These are phyloP conservation scores for Ophiostoma novo-ulmi DNA, from an alignment of 2,329 filamentous ascomycete genomes.

Conservation along the genomic window DNA sequence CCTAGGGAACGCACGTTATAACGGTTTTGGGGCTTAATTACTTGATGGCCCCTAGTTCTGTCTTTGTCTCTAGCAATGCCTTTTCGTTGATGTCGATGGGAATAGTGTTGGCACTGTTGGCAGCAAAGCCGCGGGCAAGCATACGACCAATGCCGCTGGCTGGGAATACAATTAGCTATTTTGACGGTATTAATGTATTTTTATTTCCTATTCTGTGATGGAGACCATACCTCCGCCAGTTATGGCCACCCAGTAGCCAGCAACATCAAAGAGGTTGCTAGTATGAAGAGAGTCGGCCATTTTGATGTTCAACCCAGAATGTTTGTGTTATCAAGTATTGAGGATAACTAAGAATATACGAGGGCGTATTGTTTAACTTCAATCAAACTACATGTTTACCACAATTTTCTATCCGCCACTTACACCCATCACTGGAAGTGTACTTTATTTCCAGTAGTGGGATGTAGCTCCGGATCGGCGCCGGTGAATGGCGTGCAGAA, in stretches of 20 bases:
- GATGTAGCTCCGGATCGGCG: not conserved
- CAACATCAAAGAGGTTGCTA: not conserved
- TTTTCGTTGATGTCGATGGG: not conserved
- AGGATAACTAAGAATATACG: not conserved
- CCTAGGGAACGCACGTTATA: not conserved
- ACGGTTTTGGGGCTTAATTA: not conserved
- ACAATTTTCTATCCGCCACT: not conserved
- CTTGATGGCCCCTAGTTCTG: not conserved
- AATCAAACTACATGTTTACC: no score
- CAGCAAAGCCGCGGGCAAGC: conserved; percentile 1
- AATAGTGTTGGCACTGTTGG: not conserved
- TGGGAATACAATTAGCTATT: not conserved
- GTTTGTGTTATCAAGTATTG: not conserved
- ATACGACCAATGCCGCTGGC: not conserved
- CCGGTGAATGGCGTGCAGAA: not conserved
- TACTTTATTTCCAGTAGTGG: not conserved
- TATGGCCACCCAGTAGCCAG: conserved; percentile 3
- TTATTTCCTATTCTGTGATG: not conserved
- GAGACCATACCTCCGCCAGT: not conserved
- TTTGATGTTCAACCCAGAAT: not conserved
- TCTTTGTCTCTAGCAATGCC: not conserved
- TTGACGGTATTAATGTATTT: not conserved
- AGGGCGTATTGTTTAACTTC: no score
- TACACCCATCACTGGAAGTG: not conserved
- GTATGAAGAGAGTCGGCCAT: not conserved